A percentile compares a stretch with the other conserved stretches of the same genome.
Conservation (phyloP, 2,329 filamentous ascomycete genomes). For the Aureobasidium lini region DNA sequence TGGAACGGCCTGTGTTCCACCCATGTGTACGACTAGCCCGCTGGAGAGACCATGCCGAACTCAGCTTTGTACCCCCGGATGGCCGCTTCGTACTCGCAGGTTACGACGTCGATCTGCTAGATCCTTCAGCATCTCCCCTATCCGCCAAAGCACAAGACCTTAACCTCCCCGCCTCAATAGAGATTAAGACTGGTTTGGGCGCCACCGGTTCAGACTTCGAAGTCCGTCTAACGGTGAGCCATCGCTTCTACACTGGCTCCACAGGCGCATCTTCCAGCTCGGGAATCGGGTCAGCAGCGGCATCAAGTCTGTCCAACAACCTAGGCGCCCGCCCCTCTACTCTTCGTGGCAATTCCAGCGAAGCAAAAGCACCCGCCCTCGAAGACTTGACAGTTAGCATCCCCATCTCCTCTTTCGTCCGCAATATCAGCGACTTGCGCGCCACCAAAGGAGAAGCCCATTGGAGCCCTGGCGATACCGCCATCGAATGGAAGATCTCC, state of each 20-base stretch:
- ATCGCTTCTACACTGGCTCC: slow-evolving; percentile 30
- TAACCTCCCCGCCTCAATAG: slow-evolving; percentile 72
- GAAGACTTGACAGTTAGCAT: slow-evolving; percentile 74
- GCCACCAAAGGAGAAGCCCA: slow-evolving; percentile 75
- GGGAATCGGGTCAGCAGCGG: background rate
- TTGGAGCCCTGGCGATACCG: slow-evolving; percentile 64
- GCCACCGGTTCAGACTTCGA: slow-evolving; percentile 76
- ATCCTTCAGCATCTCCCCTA: slow-evolving; percentile 40
- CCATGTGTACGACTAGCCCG: slow-evolving; percentile 85
- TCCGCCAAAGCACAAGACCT: slow-evolving; percentile 46
- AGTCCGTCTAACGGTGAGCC: slow-evolving; percentile 65
- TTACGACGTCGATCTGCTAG: slow-evolving; percentile 87
- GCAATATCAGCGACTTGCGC: slow-evolving; percentile 68
- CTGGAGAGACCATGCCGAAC: slow-evolving; percentile 81
- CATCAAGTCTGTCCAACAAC: slow-evolving; percentile 13
- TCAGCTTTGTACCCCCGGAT: slow-evolving; percentile 95
- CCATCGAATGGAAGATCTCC: slow-evolving; percentile 76
- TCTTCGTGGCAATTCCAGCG: slow-evolving; percentile 15
- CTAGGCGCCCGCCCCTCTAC: slow-evolving; percentile 8
- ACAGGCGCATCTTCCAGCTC: background rate
- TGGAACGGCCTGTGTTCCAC: slow-evolving; percentile 90
- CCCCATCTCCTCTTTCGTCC: slow-evolving; percentile 67
- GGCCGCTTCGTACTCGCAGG: slow-evolving; percentile 88
- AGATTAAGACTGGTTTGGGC: slow-evolving; percentile 75
- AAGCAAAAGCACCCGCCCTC: slow-evolving; percentile 36